Conservation (phyloP, 177 flowering plant species). For the Tripterygium wilfordii region DNA sequence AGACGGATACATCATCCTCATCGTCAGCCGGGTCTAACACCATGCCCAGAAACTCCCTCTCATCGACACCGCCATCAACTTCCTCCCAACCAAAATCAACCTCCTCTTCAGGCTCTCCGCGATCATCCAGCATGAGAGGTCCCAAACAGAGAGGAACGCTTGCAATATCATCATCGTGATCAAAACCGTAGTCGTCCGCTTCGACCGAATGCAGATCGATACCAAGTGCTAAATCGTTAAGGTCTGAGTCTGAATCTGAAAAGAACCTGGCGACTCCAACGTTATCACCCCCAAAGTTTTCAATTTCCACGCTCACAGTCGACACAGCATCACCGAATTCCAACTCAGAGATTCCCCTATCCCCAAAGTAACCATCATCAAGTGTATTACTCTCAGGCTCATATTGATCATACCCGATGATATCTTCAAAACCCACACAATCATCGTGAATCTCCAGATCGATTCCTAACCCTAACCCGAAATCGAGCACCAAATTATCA, state of each 20-base stretch:
- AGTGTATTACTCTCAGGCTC: slow-evolving; percentile 5
- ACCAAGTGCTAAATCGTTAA: slow-evolving; percentile 13
- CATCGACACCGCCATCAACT: slow-evolving; percentile 45
- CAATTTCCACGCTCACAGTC: neutral
- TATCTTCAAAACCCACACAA: slow-evolving; percentile 22
- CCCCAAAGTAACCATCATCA: slow-evolving; percentile 29
- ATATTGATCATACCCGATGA: neutral
- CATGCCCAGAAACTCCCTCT: slow-evolving; percentile 42
- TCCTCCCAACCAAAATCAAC: slow-evolving; percentile 81
- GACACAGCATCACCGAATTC: slow-evolving; percentile 18
- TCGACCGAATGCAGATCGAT: slow-evolving; percentile 27
- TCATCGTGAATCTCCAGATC: slow-evolving; percentile 19
- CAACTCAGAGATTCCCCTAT: slow-evolving; percentile 24
- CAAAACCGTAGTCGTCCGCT: too few relatives aligned
- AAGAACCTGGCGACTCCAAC: slow-evolving; percentile 28
- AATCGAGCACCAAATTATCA: slow-evolving; percentile 24
- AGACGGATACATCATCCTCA: slow-evolving; percentile 21
- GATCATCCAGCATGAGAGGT: slow-evolving; percentile 52
- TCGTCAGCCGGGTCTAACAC: slow-evolving; percentile 21
- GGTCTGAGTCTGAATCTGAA: slow-evolving; percentile 38
- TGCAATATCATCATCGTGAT: slow-evolving; percentile 17
- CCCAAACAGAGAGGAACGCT: slow-evolving; percentile 47
- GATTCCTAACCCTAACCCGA: slow-evolving; percentile 35
- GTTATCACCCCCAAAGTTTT: slow-evolving; percentile 6
- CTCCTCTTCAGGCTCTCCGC: slow-evolving; percentile 36